Conservation (phyloP, 2,329 filamentous ascomycete species). For the Colletotrichum tofieldiae region DNA sequence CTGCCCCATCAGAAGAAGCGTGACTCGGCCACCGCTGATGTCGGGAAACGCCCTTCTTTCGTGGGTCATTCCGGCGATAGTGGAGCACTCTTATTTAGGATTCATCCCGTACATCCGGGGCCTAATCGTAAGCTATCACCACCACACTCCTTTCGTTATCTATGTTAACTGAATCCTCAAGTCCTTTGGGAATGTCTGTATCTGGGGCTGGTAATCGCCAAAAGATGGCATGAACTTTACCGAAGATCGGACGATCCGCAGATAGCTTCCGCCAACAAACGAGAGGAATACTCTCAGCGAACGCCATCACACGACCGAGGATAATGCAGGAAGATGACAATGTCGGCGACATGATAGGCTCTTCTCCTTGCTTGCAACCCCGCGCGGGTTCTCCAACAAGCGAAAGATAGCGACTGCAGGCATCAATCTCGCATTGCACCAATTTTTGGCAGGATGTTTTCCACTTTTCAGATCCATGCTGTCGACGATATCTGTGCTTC, state of each 20-base stretch:
- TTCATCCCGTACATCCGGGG: not conserved
- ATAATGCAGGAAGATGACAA: conserved; percentile 21
- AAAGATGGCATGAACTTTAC: not conserved
- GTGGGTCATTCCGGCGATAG: not conserved
- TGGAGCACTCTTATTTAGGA: not conserved
- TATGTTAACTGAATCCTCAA: not conserved
- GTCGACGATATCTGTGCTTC: not conserved
- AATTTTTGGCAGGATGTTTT: not conserved
- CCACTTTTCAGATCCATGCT: not conserved
- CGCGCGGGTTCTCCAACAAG: not conserved
- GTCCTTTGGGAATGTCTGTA: not conserved
- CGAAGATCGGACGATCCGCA: conserved; percentile 18
- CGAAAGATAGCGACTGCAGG: conserved; percentile 2
- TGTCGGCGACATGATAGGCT: conserved; percentile 25
- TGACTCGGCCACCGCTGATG: not conserved
- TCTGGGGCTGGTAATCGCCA: too few species aligned
- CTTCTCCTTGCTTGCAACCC: conserved; percentile 3
- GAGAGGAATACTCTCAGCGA: not conserved
- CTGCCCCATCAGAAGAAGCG: not conserved
- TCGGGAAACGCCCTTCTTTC: not conserved
- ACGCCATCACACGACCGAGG: conserved; percentile 19
- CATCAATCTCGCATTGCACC: not conserved
- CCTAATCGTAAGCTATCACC: conserved; percentile 1
- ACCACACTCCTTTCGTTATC: not conserved
- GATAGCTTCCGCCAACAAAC: not conserved